Evolutionary conservation across 768 basidiomycete species (phyloP), one percentile per base, ranked within the genome.

Genomic region (Omphalotus guepiniiformis): DNA sequence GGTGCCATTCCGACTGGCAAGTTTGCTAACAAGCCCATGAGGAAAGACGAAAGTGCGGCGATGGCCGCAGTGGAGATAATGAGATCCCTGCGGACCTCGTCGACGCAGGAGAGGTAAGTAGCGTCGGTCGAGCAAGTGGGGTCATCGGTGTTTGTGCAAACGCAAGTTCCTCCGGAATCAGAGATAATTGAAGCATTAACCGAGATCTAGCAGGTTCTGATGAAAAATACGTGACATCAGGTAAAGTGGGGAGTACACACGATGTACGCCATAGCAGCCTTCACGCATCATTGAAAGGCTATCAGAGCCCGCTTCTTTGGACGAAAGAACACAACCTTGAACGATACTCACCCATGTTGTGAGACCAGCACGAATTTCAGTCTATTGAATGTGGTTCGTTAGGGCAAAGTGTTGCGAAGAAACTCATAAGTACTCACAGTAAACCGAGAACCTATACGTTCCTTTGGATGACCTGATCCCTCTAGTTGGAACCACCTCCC

Each of bases 1-100:
- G 90, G 90, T 2, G 90, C 90, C 65, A 93, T 78, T 25, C 84
- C 88, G n/a, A 93, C 79, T 2, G 91, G 91, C n/a, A 93, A 70
- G 60, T 93, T 93, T 30, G 88, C 91, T 19, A 91, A 62, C 12
- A 83, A 66, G 38, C 91, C 91, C 88, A 93, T 90, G 50, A 91
- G 75, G 61, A 85, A 79, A 15, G 84, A 85, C 8, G 88, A 65
- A 6, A 93, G 75, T 1, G 85, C 80, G 3, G 86, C 73, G 50
- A 90, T 76, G 46, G 86, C 83, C 8, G 89, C 88, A 0, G 90
- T 92, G 11, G 85, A 76, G 5, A 85, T 90, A 58, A 93, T 90
- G 49, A 93, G 78, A 61, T 93, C 89, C 44, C 78, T 76, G 19
- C 77, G 78, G 15, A 90, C 71, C 22, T 80, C 80, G 53, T 68